These are phyloP conservation scores for Candida morakotiae DNA, from an alignment of 805 yeast species.

Conservation along the genomic window DNA sequence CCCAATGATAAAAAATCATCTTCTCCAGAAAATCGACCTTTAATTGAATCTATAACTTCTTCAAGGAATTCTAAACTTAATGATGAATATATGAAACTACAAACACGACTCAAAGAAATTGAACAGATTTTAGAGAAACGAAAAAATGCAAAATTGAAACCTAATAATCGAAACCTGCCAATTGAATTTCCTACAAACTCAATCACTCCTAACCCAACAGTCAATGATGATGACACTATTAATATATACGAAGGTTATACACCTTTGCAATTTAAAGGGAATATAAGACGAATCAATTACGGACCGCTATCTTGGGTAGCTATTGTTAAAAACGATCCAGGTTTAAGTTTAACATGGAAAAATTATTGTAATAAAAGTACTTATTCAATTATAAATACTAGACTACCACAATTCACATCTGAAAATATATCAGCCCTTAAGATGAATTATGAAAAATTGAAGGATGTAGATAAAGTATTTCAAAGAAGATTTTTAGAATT, in stretches of 20 bases:
- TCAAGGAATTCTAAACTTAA: conserved; percentile 1
- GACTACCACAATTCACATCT: conserved; percentile 18
- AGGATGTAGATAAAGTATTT: conserved; percentile 20
- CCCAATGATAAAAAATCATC: not conserved
- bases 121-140: not conserved
- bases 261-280: conserved; percentile 24
- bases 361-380: conserved; percentile 21
- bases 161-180: not conserved
- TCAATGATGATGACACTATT: conserved; percentile 28
- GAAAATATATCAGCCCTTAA: conserved; percentile 13
- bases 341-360: conserved; percentile 29
- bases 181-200: not conserved
- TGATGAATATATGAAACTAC: conserved; percentile 9
- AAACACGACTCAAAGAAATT: conserved; percentile 2
- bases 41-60: not conserved
- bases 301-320: conserved; percentile 40
- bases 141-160: not conserved
- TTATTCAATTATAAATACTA: conserved; percentile 17
- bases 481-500: conserved; percentile 26
- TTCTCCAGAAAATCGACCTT: not conserved
- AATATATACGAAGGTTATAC: conserved; percentile 40
- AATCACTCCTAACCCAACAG: conserved; percentile 15
- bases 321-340: conserved; percentile 30
- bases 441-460: conserved; percentile 1
- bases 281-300: conserved; percentile 24